phyloP scores from a whole-genome alignment of 75 land plant genomes.

The Picea sitchensis region DNA sequence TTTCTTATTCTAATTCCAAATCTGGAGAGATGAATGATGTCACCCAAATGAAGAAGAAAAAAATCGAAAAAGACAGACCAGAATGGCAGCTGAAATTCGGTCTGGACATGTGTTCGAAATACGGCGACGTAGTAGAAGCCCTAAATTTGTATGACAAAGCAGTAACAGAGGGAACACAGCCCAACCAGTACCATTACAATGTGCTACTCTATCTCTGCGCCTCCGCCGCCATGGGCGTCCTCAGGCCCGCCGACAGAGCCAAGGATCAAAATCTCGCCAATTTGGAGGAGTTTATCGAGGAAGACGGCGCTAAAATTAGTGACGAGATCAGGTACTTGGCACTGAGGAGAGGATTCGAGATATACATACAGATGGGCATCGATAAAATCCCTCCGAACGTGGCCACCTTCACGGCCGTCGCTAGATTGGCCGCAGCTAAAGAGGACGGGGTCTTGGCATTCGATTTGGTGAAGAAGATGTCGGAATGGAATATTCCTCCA shows the following conservation, averaged over 20 bases:
- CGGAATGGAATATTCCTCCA: slow-evolving; percentile 53
- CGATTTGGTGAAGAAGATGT: slow-evolving; percentile 87
- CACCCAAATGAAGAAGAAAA: slow-evolving; percentile 13
- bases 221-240: slow-evolving; percentile 64
- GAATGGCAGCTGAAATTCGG: slow-evolving; percentile 21
- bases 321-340: slow-evolving; percentile 41
- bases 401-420: slow-evolving; percentile 84
- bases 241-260: slow-evolving; percentile 26
- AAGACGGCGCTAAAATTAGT: slow-evolving; percentile 10
- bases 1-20: too few species aligned
- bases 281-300: slow-evolving; percentile 1
- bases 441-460: slow-evolving; percentile 86
- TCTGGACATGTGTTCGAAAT: slow-evolving; percentile 82
- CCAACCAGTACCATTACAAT: slow-evolving; percentile 74
- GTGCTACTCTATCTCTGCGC: slow-evolving; percentile 88
- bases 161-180: slow-evolving; percentile 36
- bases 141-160: slow-evolving; percentile 65
- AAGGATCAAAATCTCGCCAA: neutral
- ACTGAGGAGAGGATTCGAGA: slow-evolving; percentile 65
- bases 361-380: slow-evolving; percentile 61
- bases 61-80: neutral
- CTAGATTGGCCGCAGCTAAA: slow-evolving; percentile 82
- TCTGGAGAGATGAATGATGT: too few species aligned
- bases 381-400: slow-evolving; percentile 68
- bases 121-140: slow-evolving; percentile 72